phyloP scores from a whole-genome alignment of 176 grass and related monocot genomes.

The Carex scoparia region DNA sequence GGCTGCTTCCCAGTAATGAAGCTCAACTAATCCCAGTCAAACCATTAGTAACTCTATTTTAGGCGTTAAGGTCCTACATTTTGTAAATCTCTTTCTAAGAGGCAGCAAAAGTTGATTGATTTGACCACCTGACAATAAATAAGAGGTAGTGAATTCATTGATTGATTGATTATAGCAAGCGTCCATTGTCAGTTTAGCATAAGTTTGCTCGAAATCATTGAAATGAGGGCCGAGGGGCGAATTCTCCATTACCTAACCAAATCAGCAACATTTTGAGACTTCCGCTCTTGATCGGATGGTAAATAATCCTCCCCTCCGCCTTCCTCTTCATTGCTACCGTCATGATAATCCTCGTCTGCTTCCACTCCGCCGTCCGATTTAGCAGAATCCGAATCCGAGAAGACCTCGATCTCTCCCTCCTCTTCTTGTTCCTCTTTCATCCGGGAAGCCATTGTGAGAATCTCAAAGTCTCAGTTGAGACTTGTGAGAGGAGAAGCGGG shows the following conservation, averaged over 20 bases:
- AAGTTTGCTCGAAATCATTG: background rate
- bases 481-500: conserved; percentile 6
- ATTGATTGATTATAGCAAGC: background rate
- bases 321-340: conserved; percentile 33
- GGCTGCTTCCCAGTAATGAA: background rate
- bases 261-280: conserved; percentile 79
- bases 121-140: too few relatives aligned
- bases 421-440: conserved; percentile 28
- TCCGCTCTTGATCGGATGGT: conserved; percentile 43
- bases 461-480: background rate
- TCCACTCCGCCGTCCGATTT: conserved; percentile 33
- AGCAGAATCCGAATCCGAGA: conserved; percentile 40
- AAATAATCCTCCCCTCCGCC: conserved; percentile 24
- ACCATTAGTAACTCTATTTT: background rate
- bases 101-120: background rate
- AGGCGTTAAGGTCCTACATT: too few relatives aligned
- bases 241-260: conserved; percentile 53
- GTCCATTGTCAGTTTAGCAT: background rate
- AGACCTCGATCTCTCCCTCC: conserved; percentile 28
- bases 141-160: too few relatives aligned
- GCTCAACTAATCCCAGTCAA: background rate
- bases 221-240: background rate
- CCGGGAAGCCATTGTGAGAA: conserved; percentile 36
- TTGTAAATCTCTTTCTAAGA: background rate
- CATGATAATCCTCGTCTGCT: conserved; percentile 45